These are phyloP conservation scores for Discostella stelligera DNA, from an alignment of 352 stramenopile genomes.

Conservation along the genomic window DNA sequence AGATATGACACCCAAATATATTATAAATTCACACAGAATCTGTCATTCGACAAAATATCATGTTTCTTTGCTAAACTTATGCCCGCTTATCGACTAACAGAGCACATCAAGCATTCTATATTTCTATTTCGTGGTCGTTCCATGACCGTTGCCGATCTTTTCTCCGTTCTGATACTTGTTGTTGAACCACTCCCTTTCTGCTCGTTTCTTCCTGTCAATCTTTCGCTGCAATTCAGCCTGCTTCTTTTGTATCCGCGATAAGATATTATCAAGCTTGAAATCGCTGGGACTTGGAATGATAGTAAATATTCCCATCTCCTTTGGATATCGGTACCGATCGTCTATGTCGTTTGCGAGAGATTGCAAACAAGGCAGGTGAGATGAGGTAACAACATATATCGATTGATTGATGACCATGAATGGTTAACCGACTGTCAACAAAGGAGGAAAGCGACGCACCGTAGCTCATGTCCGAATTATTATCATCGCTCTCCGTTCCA, in stretches of 20 bases:
- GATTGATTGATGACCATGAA: not conserved
- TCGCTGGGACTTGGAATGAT: slow-evolving; percentile 55
- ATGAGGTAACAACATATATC: not conserved
- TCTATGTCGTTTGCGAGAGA: not conserved
- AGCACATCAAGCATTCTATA: too few species aligned
- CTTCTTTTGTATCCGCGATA: slow-evolving; percentile 72
- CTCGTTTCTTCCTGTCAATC: slow-evolving; percentile 77
- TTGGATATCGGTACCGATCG: slow-evolving; percentile 62
- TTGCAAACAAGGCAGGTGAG: not conserved
- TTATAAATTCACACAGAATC: not conserved
- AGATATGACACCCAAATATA: not conserved
- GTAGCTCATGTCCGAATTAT: slow-evolving; percentile 16
- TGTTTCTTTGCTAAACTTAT: not conserved
- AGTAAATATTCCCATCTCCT: slow-evolving; percentile 61
- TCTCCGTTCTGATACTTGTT: slow-evolving; percentile 66
- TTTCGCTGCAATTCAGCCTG: slow-evolving; percentile 69
- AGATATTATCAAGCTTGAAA: slow-evolving; percentile 71
- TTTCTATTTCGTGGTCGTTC: not conserved
- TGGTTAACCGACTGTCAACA: not conserved
- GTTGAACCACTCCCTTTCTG: slow-evolving; percentile 74
- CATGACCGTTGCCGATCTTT: slow-evolving; percentile 12
- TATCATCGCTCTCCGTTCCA: slow-evolving; percentile 55
- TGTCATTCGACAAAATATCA: not conserved
- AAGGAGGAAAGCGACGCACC: slow-evolving; percentile 7
- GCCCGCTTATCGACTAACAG: too few species aligned